A percentile compares a stretch with the other conserved stretches of the same genome.
These are phyloP conservation scores for Astrephomene gubernaculifera DNA, from an alignment of 139 green algal species.

Conservation along the genomic window DNA sequence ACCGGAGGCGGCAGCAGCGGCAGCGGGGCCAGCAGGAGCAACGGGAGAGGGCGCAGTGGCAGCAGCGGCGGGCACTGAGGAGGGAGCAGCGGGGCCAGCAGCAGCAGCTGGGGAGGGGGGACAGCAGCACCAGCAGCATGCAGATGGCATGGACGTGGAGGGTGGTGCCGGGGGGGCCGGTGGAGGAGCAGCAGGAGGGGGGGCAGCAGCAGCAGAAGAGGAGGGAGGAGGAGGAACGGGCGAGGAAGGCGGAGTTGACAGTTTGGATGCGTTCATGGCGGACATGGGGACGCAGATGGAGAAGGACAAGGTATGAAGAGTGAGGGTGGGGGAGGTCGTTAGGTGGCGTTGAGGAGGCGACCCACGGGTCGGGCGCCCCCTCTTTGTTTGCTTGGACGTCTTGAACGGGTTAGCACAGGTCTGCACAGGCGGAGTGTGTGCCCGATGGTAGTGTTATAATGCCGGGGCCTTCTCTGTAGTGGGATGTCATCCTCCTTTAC, in stretches of 20 bases:
- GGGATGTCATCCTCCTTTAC: not conserved
- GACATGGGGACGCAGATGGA: slow-evolving; percentile 71
- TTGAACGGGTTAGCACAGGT: no score
- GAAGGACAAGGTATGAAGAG: slow-evolving; percentile 73
- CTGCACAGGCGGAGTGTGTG: no score
- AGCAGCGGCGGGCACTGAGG: not conserved
- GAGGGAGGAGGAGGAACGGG: not conserved
- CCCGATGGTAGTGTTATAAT: no score
- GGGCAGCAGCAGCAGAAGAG: not conserved
- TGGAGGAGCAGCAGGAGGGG: not conserved
- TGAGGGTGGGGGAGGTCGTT: no score
- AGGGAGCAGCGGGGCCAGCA: not conserved
- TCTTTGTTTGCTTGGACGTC: no score
- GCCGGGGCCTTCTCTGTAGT: no score
- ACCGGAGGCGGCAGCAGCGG: not conserved
- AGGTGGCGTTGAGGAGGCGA: no score
- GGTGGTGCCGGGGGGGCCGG: not conserved
- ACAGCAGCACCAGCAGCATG: not conserved
- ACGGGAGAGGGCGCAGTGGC: no score
- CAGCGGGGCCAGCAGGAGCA: not conserved
- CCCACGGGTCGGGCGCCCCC: no score
- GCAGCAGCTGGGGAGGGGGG: not conserved
- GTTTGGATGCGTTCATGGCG: slow-evolving; percentile 85
- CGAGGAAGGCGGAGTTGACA: slow-evolving; percentile 62
- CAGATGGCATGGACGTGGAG: no score